Evolutionary conservation across 768 basidiomycete genomes (phyloP), one percentile per base, ranked within the genome.

Genomic region (Boletus patriciae): DNA sequence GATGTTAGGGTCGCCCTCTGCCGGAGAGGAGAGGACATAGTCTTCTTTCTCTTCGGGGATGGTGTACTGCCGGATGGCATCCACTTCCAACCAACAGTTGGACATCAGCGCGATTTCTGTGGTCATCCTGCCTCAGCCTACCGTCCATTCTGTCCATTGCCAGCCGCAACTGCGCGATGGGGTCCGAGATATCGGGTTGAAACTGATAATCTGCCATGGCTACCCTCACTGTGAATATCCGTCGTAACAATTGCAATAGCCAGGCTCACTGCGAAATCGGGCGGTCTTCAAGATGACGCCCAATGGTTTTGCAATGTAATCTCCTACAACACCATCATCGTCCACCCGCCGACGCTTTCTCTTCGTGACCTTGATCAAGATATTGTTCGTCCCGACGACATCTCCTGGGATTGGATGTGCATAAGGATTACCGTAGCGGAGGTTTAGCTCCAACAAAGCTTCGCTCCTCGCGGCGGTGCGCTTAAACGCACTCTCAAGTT

Each of bases 131-230:
- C 15, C 11, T 10, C n/a, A 5, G 56, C 81, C 52, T 66, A 96
- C 96, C 89, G 62, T 98, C 88, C 80, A 97, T 85, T 7, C 77
- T 76, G 46, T 85, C 81, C 84, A 98, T 87, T 0, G 92, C 83
- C 13, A 78, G 62, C 5, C 91, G 85, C 52, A 98, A 73, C 55
- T 83, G 76, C 3, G 85, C 71, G 4, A 92, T 74, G 3, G 88
- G 85, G 65, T 96, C 93, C 15, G 83, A 70, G 68, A 78, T 74
- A 54, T 88, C 78, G 2, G 92, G 92, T 58, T 86, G 82, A 71
- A 86, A 97, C 71, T 97, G 94, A 69, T 85, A 97, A 70, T 98
- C 96, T 38, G 87, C 91, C 90, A 98, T 93, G 55, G 86, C 96
- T 98, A 55, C 33, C 52, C 34, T 52, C 21, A n/a, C 29, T 33